Base-by-base conservation (phyloP, 208 protist species). In the Acanthamoeba rhysodes region DNA sequence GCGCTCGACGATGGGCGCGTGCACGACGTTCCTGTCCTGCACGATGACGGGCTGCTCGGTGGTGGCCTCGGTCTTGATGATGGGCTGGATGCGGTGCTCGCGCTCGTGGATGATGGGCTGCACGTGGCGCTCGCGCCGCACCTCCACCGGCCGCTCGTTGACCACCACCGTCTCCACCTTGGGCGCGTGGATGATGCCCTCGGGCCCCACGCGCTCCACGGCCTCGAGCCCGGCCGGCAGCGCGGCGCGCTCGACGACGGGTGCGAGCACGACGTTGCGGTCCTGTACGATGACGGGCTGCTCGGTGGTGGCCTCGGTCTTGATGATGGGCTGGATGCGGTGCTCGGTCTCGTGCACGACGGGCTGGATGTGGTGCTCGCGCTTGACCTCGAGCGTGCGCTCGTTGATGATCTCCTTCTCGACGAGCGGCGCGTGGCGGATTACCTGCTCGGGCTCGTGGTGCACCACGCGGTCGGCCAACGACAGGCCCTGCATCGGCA, bases 21-120 rank as follows among this genome's bases (percentile, higher is more conserved):
- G 76, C 76, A 84, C 27, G 76, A 84, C 32, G 45, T 84, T 48
- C 7, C 45, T 2, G 41, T 84, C 76, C 76, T 84, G 76, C 14
- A 57, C 76, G 76, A 84, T 84, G 41, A 84, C 8, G 7, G 76
- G 4, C 7, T 0, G 6, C 76, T 84, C 76, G 20, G 76, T 84
- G 20, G 76, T 84, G 76, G 45, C 76, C 41, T 84, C 1, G 76
- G 76, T 84, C 45, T 84, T 84, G 76, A 84, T 84, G 76, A 84
- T 84, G 45, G 76, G 76, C 76, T 84, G 76, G 34, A 84, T 84
- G 41, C 45, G 76, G 45, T 84, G 76, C 41, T 84, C 76, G 76
- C 76, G 76, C 45, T 84, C 76, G 45, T 84, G 76, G 41, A 84
- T 57, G 45, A 84, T 55, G 9, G 76, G 76, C 76, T 84, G 76